Evolutionary conservation across 140 eudicot species (phyloP), one percentile per base, ranked within the genome.

Genomic region (Flaveria floridana): DNA sequence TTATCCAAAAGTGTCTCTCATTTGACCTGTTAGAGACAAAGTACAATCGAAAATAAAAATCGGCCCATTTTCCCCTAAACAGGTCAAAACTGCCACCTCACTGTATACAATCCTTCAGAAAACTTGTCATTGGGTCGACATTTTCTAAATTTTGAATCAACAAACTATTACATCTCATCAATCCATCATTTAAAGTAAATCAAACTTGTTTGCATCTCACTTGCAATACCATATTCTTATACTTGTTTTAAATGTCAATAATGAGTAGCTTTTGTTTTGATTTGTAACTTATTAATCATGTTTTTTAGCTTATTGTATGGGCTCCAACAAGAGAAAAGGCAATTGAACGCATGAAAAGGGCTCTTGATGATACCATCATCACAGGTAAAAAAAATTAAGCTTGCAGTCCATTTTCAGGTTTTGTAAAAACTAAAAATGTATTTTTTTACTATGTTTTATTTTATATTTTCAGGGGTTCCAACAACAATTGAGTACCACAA

Each of bases 241-340:
- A 57, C 34, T 66, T 74, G 19, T 10, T 56, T 26, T 5, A 47
- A 73, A 25, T 44, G 63, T 21, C 71, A 64, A 46, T 47, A 18
- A 30, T 41, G 68, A 3, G 2, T 66, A 26, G 19, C n/a, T 67
- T 80, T 78, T 15, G 12, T 19, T 42, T 70, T 68, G 20, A 69
- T 68, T 39, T 2, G 6, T 48, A 65, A 70, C 75, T 63, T 70
- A 12, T 59, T 58, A 20, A 28, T 78, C 57, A 13, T 50, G 72
- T 56, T 81, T 75, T 58, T 79, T 72, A 94, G 99, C 99, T 94
- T 76, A 90, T 94, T 61, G 99, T 94, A n/a, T 94, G 99, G 99
- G 99, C 90, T 76, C 99, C 99, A 13, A 94, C 97, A 52, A 85
- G 99, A 85, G 97, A 88, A 69, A 84, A 87, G 88, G 99, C 99